phyloP scores from a whole-genome alignment of 1,284 basidiomycete genomes.

The Fomitopsis pinicola region DNA sequence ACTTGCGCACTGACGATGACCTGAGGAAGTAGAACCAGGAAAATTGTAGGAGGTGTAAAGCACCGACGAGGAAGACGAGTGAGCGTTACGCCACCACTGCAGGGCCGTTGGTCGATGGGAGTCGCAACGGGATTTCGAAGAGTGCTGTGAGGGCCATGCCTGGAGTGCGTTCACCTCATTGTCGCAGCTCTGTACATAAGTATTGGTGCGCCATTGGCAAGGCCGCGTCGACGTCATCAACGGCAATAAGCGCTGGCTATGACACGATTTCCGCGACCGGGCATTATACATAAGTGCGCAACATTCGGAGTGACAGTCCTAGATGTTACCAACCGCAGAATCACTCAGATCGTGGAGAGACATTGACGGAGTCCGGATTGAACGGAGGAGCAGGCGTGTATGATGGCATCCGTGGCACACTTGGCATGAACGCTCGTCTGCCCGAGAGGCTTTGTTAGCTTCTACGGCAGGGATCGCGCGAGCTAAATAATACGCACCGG shows the following conservation, averaged over 20 bases:
- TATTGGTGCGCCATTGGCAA: too few species aligned
- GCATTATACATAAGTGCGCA: too few species aligned
- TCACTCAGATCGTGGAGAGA: too few species aligned
- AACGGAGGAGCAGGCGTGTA: neutral
- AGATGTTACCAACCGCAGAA: too few species aligned
- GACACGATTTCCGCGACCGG: too few species aligned
- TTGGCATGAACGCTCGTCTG: constrained; percentile 48
- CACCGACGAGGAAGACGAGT: neutral
- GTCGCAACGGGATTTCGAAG: neutral
- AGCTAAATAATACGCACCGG: constrained; percentile 34
- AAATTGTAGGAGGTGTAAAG: constrained; percentile 16
- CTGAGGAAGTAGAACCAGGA: constrained; percentile 24
- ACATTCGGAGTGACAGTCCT: too few species aligned
- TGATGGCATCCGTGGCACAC: constrained; percentile 4
- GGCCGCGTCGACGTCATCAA: too few species aligned
- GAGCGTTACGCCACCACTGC: neutral
- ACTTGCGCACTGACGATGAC: constrained; percentile 18
- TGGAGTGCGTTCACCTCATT: too few species aligned
- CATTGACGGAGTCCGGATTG: neutral
- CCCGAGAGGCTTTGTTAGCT: neutral
- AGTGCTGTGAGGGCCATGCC: too few species aligned
- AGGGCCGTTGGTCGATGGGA: neutral
- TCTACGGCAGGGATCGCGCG: neutral
- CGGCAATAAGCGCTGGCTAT: too few species aligned
- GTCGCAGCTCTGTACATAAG: too few species aligned